Evolutionary conservation across 768 basidiomycete genomes (phyloP).

Genomic region (Terana coerulea): DNA sequence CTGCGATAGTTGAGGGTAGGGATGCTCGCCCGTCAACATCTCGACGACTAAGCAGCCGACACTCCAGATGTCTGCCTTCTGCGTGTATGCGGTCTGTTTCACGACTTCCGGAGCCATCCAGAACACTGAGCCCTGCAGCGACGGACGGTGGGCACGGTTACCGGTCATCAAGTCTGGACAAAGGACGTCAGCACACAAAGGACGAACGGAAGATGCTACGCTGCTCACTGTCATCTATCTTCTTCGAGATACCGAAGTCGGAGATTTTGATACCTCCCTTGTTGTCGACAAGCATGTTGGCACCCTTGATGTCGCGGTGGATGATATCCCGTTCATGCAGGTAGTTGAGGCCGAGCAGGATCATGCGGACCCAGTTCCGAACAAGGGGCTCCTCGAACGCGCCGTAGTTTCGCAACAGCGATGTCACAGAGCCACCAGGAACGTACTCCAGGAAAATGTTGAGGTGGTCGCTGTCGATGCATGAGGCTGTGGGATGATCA

Average conservation of each 20-base stretch:
- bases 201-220: background rate
- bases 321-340: conserved; percentile 93
- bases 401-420: conserved; percentile 84
- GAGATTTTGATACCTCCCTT: conserved; percentile 97
- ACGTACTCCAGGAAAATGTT: conserved; percentile 99
- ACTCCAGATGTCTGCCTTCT: conserved; percentile 95
- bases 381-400: conserved; percentile 93
- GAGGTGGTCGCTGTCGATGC: conserved; percentile 82
- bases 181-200: background rate
- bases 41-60: conserved; percentile 93
- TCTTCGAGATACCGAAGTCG: conserved; percentile 96
- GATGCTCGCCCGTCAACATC: conserved; percentile 95
- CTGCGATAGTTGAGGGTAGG: conserved; percentile 93
- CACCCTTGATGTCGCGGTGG: conserved; percentile 98
- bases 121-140: conserved; percentile 95
- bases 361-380: conserved; percentile 90
- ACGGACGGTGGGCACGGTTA: conserved; percentile 81
- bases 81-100: conserved; percentile 89
- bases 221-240: conserved; percentile 89
- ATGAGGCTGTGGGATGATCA: conserved; percentile 64
- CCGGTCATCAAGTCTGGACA: conserved; percentile 44
- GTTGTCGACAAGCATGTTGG: conserved; percentile 97
- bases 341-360: conserved; percentile 83
- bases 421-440: conserved; percentile 91
- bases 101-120: conserved; percentile 99